Evolutionary conservation across 305 asterid species (phyloP).

Genomic region (Fraxinus paxiana): DNA sequence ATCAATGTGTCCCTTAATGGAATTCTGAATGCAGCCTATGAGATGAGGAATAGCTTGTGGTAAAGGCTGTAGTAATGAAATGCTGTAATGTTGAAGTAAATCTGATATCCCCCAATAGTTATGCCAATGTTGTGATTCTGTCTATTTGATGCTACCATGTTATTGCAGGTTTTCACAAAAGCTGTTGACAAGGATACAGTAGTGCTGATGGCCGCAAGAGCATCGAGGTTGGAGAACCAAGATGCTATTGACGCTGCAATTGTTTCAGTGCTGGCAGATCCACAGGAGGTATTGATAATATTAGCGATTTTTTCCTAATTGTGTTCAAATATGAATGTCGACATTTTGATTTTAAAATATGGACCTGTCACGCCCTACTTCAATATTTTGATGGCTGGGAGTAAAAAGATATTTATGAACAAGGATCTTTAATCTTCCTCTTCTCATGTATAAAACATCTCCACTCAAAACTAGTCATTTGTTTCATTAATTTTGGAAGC

Average conservation of each 20-base stretch:
- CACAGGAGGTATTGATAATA: constrained; percentile 30
- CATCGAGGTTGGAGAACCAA: constrained; percentile 43
- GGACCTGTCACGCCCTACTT: background rate
- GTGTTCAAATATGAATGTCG: background rate
- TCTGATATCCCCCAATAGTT: background rate
- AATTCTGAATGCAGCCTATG: background rate
- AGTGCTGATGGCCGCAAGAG: constrained; percentile 42
- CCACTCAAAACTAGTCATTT: background rate
- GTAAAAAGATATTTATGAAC: background rate
- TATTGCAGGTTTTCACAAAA: constrained; percentile 31
- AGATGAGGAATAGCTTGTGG: background rate
- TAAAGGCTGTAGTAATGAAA: background rate
- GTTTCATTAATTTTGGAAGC: background rate
- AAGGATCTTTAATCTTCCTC: background rate
- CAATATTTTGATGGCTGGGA: background rate
- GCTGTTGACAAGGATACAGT: constrained; percentile 38
- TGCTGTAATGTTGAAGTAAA: background rate
- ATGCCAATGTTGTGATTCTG: background rate
- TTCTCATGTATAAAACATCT: background rate
- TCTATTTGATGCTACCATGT: background rate
- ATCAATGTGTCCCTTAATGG: background rate
- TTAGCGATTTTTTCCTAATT: background rate
- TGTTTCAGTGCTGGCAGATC: constrained; percentile 42
- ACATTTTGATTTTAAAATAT: background rate
- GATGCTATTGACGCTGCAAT: constrained; percentile 45